These are phyloP conservation scores for Saturnispora besseyi DNA, from an alignment of 805 yeast genomes.

Conservation along the genomic window DNA sequence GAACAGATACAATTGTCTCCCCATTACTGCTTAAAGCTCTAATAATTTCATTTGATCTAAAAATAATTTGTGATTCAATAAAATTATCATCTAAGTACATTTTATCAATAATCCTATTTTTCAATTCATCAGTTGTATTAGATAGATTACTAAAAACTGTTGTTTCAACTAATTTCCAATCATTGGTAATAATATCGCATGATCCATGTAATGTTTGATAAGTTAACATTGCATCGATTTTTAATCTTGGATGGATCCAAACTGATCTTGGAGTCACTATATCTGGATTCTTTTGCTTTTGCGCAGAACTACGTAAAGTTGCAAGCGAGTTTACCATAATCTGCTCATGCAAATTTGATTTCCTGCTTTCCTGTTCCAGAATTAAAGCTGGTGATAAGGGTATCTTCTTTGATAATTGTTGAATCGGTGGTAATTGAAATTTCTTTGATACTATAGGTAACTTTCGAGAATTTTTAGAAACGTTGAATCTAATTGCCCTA, in stretches of 20 bases:
- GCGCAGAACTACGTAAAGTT: not conserved
- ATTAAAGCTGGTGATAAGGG: not conserved
- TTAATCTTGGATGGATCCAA: conserved; percentile 29
- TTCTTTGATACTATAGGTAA: not conserved
- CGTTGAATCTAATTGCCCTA: conserved; percentile 10
- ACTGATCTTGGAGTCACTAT: conserved; percentile 20
- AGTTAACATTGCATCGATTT: conserved; percentile 25
- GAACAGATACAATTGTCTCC: conserved; percentile 4
- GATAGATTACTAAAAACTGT: conserved; percentile 25
- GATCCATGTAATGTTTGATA: conserved; percentile 22
- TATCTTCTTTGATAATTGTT: not conserved
- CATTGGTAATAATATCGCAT: conserved; percentile 14
- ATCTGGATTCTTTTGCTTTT: conserved; percentile 7
- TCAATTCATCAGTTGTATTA: conserved; percentile 6
- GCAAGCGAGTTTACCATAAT: conserved; percentile 1
- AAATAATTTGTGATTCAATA: not conserved
- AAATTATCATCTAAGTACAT: conserved; percentile 9
- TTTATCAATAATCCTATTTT: conserved; percentile 20
- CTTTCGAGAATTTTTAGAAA: no score
- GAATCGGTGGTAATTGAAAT: not conserved
- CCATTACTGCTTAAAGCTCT: conserved; percentile 13
- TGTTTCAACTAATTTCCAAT: conserved; percentile 17
- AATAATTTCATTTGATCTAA: conserved; percentile 13
- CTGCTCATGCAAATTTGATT: not conserved
- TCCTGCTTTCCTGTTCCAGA: not conserved